Evolutionary conservation across 108 stramenopile genomes (phyloP).

Genomic region (Conticribra guillardii): DNA sequence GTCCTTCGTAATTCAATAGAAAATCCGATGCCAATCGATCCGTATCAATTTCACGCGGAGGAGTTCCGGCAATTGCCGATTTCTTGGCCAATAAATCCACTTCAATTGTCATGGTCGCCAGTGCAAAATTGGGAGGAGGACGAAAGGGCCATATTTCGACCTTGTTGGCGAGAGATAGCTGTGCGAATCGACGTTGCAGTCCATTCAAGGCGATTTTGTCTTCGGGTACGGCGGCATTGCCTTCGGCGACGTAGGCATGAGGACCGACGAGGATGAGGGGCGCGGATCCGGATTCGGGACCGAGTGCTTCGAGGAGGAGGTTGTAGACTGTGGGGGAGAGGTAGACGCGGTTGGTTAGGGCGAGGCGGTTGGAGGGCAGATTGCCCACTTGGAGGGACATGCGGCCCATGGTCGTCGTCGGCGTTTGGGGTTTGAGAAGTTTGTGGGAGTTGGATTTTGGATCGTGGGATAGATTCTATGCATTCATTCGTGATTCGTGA

Average conservation of each 20-base stretch:
- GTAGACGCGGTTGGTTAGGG: constrained; percentile 86
- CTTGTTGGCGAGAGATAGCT: constrained; percentile 58
- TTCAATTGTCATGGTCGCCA: constrained; percentile 69
- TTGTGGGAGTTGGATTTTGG: no score
- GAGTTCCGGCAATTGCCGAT: constrained; percentile 54
- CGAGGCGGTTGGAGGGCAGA: constrained; percentile 84
- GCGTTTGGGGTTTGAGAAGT: no score
- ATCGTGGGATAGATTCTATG: no score
- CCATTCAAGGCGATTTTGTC: constrained; percentile 85
- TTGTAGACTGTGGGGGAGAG: constrained; percentile 56
- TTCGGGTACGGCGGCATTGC: constrained; percentile 61
- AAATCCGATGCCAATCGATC: constrained; percentile 77
- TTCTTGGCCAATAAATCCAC: constrained; percentile 83
- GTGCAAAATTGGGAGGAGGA: constrained; percentile 57
- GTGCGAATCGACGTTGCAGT: constrained; percentile 75
- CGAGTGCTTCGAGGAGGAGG: constrained; percentile 50
- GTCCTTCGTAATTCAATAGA: constrained; percentile 69
- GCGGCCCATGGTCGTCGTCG: constrained; percentile 37
- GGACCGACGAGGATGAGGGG: constrained; percentile 63
- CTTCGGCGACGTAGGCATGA: constrained; percentile 80
- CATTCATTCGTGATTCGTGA: no score
- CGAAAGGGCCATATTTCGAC: constrained; percentile 66
- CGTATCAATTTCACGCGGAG: constrained; percentile 74
- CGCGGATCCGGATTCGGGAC: constrained; percentile 23
- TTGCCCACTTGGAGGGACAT: constrained; percentile 73